Conservation (phyloP, 192 early-diverging fungal genomes). For the Kappamyces sp. region DNA sequence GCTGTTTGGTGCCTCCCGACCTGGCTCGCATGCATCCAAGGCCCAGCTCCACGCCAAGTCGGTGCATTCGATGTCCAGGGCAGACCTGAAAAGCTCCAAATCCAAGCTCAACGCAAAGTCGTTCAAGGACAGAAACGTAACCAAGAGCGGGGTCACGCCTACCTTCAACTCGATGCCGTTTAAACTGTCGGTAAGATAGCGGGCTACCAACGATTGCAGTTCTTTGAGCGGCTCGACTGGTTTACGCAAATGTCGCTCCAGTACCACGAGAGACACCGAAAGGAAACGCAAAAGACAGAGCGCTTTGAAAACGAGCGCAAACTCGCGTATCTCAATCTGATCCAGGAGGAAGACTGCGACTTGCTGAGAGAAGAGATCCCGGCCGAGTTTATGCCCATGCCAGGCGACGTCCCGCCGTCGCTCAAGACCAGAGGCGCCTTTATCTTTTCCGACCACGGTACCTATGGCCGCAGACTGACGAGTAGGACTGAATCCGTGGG, state of each 20-base stretch:
- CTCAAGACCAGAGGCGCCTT: slow-evolving; percentile 11
- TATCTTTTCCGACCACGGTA: slow-evolving; percentile 38
- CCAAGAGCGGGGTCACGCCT: not conserved
- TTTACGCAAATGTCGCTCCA: slow-evolving; percentile 39
- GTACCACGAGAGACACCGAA: slow-evolving; percentile 10
- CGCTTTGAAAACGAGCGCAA: slow-evolving; percentile 40
- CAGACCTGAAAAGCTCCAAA: no score
- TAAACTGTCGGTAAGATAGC: slow-evolving; percentile 11
- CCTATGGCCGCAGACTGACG: no score
- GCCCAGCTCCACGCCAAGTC: no score
- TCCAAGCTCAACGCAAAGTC: no score
- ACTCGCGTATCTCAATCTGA: slow-evolving; percentile 30
- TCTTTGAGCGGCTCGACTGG: slow-evolving; percentile 46
- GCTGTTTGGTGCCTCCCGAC: no score
- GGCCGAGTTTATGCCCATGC: slow-evolving; percentile 51
- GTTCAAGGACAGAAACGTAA: no score
- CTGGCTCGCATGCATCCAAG: no score
- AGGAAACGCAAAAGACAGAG: slow-evolving; percentile 23
- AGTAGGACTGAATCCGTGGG: slow-evolving; percentile 44
- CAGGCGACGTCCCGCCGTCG: slow-evolving; percentile 35
- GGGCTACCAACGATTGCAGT: slow-evolving; percentile 20
- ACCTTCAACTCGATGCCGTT: slow-evolving; percentile 10
- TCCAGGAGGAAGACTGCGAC: slow-evolving; percentile 4
- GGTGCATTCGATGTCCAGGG: no score
- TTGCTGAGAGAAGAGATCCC: slow-evolving; percentile 6